Conservation (phyloP, 805 yeast genomes). For the Ascoidea tarda region DNA sequence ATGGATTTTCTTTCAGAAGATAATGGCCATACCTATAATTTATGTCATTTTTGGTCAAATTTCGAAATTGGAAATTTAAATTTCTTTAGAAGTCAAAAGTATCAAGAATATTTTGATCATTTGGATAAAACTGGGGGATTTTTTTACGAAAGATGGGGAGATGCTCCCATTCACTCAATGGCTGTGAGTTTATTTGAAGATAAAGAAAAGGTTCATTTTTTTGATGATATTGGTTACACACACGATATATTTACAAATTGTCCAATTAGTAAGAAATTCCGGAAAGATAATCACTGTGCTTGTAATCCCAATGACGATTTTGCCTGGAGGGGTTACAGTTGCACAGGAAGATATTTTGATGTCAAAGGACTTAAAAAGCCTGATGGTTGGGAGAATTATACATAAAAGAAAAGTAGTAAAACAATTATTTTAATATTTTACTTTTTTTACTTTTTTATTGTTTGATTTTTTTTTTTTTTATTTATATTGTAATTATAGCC, state of each 20-base stretch:
- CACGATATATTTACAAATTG: constrained; percentile 48
- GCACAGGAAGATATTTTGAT: constrained; percentile 19
- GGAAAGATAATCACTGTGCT: constrained; percentile 48
- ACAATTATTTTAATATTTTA: too few species aligned
- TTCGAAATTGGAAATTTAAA: constrained; percentile 50
- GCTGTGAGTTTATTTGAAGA: constrained; percentile 44
- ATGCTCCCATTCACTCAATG: constrained; percentile 60
- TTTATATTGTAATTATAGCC: too few species aligned
- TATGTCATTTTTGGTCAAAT: constrained; percentile 53
- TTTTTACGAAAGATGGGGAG: constrained; percentile 72
- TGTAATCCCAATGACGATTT: constrained; percentile 66
- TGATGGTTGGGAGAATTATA: too few species aligned
- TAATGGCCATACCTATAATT: constrained; percentile 38
- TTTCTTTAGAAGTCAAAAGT: constrained; percentile 43
- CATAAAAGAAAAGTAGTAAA: too few species aligned
- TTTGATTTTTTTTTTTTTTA: too few species aligned
- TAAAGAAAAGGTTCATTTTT: constrained; percentile 38
- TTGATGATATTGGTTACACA: constrained; percentile 45
- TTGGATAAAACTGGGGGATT: constrained; percentile 53
- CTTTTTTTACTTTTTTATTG: too few species aligned
- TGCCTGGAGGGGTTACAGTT: constrained; percentile 32
- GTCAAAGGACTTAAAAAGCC: constrained; percentile 4
- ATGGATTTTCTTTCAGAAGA: constrained; percentile 59
- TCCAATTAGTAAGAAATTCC: constrained; percentile 32
- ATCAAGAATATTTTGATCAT: constrained; percentile 36